Evolutionary conservation across 2,329 filamentous ascomycete genomes (phyloP).

Genomic region (Colletotrichum sp.): DNA sequence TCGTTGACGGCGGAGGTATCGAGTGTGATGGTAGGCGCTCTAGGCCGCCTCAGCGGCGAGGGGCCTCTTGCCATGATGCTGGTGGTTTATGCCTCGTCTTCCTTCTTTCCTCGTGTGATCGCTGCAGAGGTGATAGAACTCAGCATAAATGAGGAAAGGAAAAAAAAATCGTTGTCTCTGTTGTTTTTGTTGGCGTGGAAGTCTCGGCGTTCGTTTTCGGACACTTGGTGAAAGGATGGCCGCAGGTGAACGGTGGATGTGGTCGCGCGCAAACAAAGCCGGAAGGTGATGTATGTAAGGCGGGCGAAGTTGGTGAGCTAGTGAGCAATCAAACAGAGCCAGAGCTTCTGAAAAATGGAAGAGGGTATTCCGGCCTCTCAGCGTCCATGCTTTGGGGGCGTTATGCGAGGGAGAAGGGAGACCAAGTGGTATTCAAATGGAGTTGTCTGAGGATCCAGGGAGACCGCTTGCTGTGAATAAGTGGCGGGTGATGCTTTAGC

Average conservation of each 20-base stretch:
- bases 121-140: background rate
- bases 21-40: conserved; percentile 22
- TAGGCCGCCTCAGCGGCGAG: conserved; percentile 12
- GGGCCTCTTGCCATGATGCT: conserved; percentile 5
- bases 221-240: background rate
- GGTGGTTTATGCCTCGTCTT: background rate
- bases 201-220: background rate
- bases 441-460: background rate
- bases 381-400: background rate
- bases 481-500: background rate
- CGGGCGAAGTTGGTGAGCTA: background rate
- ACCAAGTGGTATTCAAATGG: background rate
- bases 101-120: background rate
- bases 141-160: background rate
- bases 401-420: background rate
- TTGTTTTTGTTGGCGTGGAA: background rate
- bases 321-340: background rate
- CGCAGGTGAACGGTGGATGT: background rate
- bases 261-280: conserved; percentile 11
- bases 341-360: background rate
- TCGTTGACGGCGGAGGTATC: conserved; percentile 22
- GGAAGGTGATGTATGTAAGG: background rate
- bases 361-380: background rate
- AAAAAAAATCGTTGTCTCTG: background rate
- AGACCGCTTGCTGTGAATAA: background rate